These are phyloP conservation scores for Crithidia fasciculata DNA, from an alignment of 208 protist species.

Conservation along the genomic window DNA sequence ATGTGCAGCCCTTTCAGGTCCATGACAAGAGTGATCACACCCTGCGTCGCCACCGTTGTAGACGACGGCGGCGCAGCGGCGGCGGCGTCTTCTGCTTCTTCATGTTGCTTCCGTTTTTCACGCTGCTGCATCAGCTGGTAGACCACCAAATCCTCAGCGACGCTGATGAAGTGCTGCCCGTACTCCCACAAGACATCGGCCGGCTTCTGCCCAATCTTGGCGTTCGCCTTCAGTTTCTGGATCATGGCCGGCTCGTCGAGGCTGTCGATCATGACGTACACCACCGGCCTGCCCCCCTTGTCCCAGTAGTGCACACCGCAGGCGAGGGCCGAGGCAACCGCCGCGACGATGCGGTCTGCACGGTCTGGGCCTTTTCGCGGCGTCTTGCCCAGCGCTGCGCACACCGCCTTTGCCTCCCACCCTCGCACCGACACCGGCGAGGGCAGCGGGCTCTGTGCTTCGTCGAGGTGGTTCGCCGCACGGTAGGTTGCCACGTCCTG, in stretches of 20 bases:
- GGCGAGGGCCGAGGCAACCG: constrained; percentile 27
- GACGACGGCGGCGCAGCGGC: not conserved
- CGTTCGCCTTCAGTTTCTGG: constrained; percentile 36
- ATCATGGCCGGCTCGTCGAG: constrained; percentile 34
- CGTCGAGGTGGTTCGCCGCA: constrained; percentile 39
- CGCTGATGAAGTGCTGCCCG: constrained; percentile 46
- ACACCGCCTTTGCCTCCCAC: constrained; percentile 39
- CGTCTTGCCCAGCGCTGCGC: not conserved
- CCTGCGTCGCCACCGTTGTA: constrained; percentile 12
- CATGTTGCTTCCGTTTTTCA: not conserved
- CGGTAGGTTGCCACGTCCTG: constrained; percentile 41
- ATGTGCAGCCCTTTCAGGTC: constrained; percentile 46
- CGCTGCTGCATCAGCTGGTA: constrained; percentile 37
- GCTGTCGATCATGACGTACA: constrained; percentile 45
- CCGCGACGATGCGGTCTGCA: constrained; percentile 38
- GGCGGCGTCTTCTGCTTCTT: not conserved
- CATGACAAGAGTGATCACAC: constrained; percentile 34
- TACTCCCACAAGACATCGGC: constrained; percentile 47
- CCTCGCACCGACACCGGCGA: constrained; percentile 55
- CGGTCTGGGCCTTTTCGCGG: constrained; percentile 6
- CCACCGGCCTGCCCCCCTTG: constrained; percentile 58
- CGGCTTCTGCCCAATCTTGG: constrained; percentile 38
- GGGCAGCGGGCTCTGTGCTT: constrained; percentile 36
- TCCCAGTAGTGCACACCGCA: constrained; percentile 75
- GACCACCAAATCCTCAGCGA: constrained; percentile 41